Base-by-base conservation (phyloP, 306 rosid species). In the Delonix regia region DNA sequence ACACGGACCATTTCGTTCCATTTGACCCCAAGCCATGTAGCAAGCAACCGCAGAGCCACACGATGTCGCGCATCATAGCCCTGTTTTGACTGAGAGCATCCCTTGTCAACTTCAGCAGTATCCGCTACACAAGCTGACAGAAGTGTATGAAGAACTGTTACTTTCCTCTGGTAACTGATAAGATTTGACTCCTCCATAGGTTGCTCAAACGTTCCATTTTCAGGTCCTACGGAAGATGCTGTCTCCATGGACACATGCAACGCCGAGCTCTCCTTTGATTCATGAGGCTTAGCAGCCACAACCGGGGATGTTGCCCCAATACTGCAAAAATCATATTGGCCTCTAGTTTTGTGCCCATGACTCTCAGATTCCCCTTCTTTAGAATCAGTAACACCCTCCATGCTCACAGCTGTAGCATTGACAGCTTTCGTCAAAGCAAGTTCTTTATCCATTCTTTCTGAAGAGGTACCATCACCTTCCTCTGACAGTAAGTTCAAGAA, bases 41-140 rank as follows among this genome's bases (percentile, higher is more conserved):
- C 91, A 64, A 95, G 82, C 83, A 90, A 75, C 39, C 95, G 86
- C 74, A 95, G 82, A 70, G 97, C 87, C 61, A 86, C 92, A 63
- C 97, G 95, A 85, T 92, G 92, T 7, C 99, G 93, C 69, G 99
- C 97, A 82, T 95, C 99, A 61, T 90, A 95, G 11, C 99, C 97
- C 81, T 85, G 87, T 86, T 89, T 87, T 76, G 73, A 72, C 49
- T 77, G 87, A 67, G 78, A 44, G 62, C 75, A 53, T 45, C 86
- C 86, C 77, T 82, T 84, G 74, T 84, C 83, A 2, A 62, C 82
- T 74, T 77, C 88, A 33, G 83, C 65, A 48, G 62, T 70, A 83
- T 92, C 93, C 49, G 93, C 93, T 81, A 92, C 83, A 81, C 99
- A 92, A 83, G 99, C 97, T 18, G 95, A 88, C 72, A 94, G 86